phyloP scores from a whole-genome alignment of 1,139 yeast genomes.

The Ogataea hybrid region DNA sequence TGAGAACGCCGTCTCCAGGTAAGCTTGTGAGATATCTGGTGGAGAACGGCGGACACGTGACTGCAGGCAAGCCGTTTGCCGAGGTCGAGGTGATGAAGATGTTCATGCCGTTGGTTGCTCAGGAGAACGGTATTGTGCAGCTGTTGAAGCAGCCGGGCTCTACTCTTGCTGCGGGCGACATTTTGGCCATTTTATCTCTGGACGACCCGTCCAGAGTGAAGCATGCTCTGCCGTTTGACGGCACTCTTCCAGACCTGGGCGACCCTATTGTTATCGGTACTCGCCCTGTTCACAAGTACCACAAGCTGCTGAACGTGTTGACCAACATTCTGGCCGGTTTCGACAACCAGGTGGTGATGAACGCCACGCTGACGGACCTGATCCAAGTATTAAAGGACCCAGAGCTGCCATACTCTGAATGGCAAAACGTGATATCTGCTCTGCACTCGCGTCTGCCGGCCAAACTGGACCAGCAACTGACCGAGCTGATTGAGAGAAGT shows the following conservation, averaged over 20 bases:
- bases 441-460: slow-evolving; percentile 86
- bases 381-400: slow-evolving; percentile 72
- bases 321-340: slow-evolving; percentile 82
- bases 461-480: slow-evolving; percentile 67
- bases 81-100: slow-evolving; percentile 99
- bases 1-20: slow-evolving; percentile 99
- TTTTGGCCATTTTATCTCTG: slow-evolving; percentile 86
- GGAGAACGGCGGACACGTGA: slow-evolving; percentile 92
- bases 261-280: slow-evolving; percentile 79
- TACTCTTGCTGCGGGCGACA: slow-evolving; percentile 93
- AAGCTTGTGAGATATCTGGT: slow-evolving; percentile 90
- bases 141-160: slow-evolving; percentile 98
- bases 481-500: slow-evolving; percentile 64
- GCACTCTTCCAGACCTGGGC: slow-evolving; percentile 88
- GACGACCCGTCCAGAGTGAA: slow-evolving; percentile 98
- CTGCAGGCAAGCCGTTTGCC: slow-evolving; percentile 92
- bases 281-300: slow-evolving; percentile 77
- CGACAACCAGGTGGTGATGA: slow-evolving; percentile 94
- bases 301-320: slow-evolving; percentile 56
- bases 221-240: slow-evolving; percentile 94
- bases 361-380: slow-evolving; percentile 69
- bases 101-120: slow-evolving; percentile 92
- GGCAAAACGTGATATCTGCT: slow-evolving; percentile 85
- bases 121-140: slow-evolving; percentile 91
- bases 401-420: slow-evolving; percentile 88